These are phyloP conservation scores for Lentinula aciculospora DNA, from an alignment of 768 basidiomycete genomes.

Conservation along the genomic window DNA sequence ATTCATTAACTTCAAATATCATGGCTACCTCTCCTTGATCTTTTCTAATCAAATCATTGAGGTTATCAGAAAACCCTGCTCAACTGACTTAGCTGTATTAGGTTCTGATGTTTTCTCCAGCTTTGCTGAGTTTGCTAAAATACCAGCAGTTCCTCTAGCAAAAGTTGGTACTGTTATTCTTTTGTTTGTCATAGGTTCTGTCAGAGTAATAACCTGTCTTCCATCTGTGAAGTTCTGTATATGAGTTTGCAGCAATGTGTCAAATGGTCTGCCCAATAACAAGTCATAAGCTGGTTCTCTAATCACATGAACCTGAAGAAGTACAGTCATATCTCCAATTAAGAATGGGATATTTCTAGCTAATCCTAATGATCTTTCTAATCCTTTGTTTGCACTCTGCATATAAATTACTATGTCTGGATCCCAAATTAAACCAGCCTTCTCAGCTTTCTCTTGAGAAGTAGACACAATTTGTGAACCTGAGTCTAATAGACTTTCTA, in stretches of 20 bases:
- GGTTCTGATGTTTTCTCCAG: neutral
- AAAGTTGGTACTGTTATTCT: neutral
- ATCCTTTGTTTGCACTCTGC: constrained; percentile 18
- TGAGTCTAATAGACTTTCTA: constrained; percentile 19
- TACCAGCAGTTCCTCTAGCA: neutral
- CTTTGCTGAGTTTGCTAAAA: neutral
- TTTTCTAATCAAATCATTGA: constrained; percentile 6
- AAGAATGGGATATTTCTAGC: constrained; percentile 18
- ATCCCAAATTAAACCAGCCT: constrained; percentile 14
- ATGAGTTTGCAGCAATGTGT: neutral
- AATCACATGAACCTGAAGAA: too few species aligned
- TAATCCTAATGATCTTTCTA: constrained; percentile 17
- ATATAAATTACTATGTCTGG: constrained; percentile 15
- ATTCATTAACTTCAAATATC: neutral
- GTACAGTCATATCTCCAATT: constrained; percentile 17
- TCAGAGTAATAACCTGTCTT: neutral
- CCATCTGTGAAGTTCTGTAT: neutral
- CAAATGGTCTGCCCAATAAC: constrained; percentile 15
- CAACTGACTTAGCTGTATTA: neutral
- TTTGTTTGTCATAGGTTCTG: neutral
- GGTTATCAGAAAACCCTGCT: constrained; percentile 3
- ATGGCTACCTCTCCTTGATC: constrained; percentile 9
- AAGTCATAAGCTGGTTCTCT: too few species aligned
- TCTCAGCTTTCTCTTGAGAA: constrained; percentile 14
- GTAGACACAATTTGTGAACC: constrained; percentile 22